Conservation (phyloP, 1,284 basidiomycete species). For the Laetiporus sulphureus region DNA sequence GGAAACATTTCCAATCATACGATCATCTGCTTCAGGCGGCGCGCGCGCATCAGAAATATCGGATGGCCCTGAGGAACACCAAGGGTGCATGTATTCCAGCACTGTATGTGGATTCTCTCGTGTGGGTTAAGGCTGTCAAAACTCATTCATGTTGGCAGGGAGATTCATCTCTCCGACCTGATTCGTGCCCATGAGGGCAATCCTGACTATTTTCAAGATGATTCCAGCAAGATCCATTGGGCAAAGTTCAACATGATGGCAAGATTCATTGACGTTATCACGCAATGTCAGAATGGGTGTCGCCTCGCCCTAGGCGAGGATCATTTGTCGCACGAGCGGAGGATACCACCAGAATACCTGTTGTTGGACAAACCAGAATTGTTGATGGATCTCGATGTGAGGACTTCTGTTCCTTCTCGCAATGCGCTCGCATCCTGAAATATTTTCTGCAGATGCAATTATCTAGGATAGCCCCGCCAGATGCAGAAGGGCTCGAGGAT, state of each 20-base stretch:
- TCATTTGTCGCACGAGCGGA: conserved; percentile 27
- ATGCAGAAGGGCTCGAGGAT: conserved; percentile 19
- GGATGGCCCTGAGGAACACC: conserved; percentile 71
- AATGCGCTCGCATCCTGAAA: background rate
- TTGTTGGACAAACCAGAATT: conserved; percentile 36
- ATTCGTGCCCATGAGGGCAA: conserved; percentile 76
- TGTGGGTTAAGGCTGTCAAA: background rate
- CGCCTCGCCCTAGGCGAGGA: conserved; percentile 52
- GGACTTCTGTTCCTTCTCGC: conserved; percentile 10
- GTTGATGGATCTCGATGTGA: conserved; percentile 62
- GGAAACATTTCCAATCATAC: conserved; percentile 70
- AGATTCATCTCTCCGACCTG: conserved; percentile 79
- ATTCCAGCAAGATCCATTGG: conserved; percentile 71
- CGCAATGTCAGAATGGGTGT: conserved; percentile 69
- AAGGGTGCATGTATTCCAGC: conserved; percentile 79
- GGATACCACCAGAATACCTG: conserved; percentile 37
- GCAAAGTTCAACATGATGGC: conserved; percentile 84
- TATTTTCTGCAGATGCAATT: conserved; percentile 44
- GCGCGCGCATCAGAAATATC: conserved; percentile 72
- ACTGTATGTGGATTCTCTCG: conserved; percentile 40
- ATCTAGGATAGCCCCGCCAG: conserved; percentile 37
- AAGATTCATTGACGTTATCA: conserved; percentile 62
- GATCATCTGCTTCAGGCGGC: conserved; percentile 68
- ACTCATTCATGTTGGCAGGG: conserved; percentile 36
- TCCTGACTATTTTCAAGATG: conserved; percentile 50